Percentiles rank a stretch among this genome's conserved stretches.
Conservation (phyloP, 192 early-diverging fungal genomes). For the Coemansia sp. region DNA sequence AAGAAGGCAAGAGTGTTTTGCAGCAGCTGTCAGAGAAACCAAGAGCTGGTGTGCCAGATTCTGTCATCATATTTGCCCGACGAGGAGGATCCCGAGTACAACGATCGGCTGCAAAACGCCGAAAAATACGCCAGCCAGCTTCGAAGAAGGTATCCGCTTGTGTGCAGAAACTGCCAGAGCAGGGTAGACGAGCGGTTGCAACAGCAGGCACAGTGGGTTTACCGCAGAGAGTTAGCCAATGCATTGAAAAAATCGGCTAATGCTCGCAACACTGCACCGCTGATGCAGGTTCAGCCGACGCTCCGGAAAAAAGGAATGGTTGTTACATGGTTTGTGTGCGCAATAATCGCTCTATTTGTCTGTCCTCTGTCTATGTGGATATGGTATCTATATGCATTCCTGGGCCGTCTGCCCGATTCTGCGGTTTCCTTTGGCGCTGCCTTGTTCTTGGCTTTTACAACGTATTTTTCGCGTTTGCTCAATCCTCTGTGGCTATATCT, state of each 20-base stretch:
- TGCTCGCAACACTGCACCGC: slow-evolving; percentile 7
- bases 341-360: slow-evolving; percentile 8
- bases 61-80: slow-evolving; percentile 43
- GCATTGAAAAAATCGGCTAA: slow-evolving; percentile 32
- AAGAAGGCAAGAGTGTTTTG: slow-evolving; percentile 25
- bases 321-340: slow-evolving; percentile 25
- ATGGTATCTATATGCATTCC: slow-evolving; percentile 5
- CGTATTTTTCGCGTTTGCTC: slow-evolving; percentile 24
- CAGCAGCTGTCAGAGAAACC: slow-evolving; percentile 44
- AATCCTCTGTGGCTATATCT: slow-evolving; percentile 48
- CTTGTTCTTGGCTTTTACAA: slow-evolving; percentile 14
- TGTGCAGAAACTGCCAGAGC: slow-evolving; percentile 37
- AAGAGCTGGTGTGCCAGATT: slow-evolving; percentile 43
- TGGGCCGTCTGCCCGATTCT: background rate
- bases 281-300: slow-evolving; percentile 26
- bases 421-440: background rate
- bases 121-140: slow-evolving; percentile 37
- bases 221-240: slow-evolving; percentile 30
- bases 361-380: slow-evolving; percentile 23
- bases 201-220: slow-evolving; percentile 41
- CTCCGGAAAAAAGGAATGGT: slow-evolving; percentile 34
- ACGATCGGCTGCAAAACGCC: slow-evolving; percentile 7
- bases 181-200: slow-evolving; percentile 37
- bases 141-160: slow-evolving; percentile 36
- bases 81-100: slow-evolving; percentile 36